A percentile compares a stretch with the other conserved stretches of the same genome.
phyloP scores from a whole-genome alignment of 2,329 filamentous ascomycete genomes.

The Cercospora canescens region DNA sequence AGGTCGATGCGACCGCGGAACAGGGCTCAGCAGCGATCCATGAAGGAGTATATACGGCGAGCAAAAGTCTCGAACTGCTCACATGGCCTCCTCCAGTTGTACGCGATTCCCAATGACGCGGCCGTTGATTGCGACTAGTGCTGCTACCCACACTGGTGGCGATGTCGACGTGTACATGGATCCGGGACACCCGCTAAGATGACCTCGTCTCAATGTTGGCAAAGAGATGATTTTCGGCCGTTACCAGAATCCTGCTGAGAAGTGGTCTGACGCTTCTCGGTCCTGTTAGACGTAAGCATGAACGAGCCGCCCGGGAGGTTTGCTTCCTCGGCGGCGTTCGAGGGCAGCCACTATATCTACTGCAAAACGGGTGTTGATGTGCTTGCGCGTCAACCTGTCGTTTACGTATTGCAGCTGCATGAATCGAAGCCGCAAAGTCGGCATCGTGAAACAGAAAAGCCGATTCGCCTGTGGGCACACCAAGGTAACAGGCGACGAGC shows the following conservation, averaged over 20 bases:
- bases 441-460: background rate
- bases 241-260: background rate
- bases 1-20: background rate
- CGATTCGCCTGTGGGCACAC: background rate
- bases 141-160: conserved; percentile 3
- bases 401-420: background rate
- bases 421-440: conserved; percentile 4
- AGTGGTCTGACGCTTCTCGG: background rate
- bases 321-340: background rate
- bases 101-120: conserved; percentile 13
- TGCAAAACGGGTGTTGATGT: background rate
- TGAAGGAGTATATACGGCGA: background rate
- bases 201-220: background rate
- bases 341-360: background rate
- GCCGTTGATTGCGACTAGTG: conserved; percentile 2
- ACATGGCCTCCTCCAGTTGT: background rate
- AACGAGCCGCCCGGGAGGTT: background rate
- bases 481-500: background rate
- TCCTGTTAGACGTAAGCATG: background rate
- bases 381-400: background rate
- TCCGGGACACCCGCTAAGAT: conserved; percentile 2
- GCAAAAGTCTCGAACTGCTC: conserved; percentile 3
- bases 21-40: conserved; percentile 6
- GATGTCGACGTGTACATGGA: conserved; percentile 2
- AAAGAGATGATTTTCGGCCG: background rate